Conservation (phyloP, 805 yeast species). For the Candida patagonica region DNA sequence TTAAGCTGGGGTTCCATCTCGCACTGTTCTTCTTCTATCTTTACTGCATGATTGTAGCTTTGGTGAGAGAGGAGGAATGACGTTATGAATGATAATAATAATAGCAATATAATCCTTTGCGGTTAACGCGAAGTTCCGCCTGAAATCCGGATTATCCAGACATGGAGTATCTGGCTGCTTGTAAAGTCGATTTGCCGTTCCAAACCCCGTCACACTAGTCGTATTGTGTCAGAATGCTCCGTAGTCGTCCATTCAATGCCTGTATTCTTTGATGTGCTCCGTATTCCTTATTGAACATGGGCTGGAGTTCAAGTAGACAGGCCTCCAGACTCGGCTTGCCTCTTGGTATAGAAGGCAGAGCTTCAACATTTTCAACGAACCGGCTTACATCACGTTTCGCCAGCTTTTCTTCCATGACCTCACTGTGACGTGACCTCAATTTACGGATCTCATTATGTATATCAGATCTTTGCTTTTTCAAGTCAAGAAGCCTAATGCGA, state of each 20-base stretch:
- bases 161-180: no score
- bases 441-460: conserved; percentile 9
- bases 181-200: neutral
- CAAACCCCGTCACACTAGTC: neutral
- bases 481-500: conserved; percentile 7
- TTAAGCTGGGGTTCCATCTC: conserved; percentile 85
- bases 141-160: no score
- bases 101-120: no score
- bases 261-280: conserved; percentile 9
- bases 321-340: conserved; percentile 1
- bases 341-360: no score
- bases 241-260: conserved; percentile 2
- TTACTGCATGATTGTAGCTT: conserved; percentile 91
- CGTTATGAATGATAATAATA: no score
- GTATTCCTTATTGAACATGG: conserved; percentile 5
- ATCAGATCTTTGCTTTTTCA: conserved; percentile 9
- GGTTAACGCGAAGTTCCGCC: no score
- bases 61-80: conserved; percentile 60
- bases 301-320: conserved; percentile 3
- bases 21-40: conserved; percentile 90
- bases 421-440: conserved; percentile 3
- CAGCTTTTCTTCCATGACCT: neutral
- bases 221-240: neutral
- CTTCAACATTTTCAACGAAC: conserved; percentile 7
- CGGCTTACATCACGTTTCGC: conserved; percentile 4